Evolutionary conservation across 352 stramenopile species (phyloP), one percentile per base, ranked within the genome.

Genomic region (Globisporangium iwayamae): DNA sequence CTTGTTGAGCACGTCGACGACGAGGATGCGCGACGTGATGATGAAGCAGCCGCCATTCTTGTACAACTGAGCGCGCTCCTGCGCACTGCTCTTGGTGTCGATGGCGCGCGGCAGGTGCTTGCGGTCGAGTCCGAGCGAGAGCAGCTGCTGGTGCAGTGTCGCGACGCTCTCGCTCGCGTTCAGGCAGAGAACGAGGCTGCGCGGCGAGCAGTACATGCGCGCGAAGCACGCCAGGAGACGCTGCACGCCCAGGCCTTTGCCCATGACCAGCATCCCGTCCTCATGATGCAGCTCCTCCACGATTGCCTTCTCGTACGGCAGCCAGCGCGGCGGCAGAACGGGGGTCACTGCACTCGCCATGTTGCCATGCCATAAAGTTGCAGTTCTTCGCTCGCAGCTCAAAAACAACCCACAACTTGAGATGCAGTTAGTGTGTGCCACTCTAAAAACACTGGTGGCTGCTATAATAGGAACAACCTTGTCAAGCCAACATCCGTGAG

Each of bases 11-110:
- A 99, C 73, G 75, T 99, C 97, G 2, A 99, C 94, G 62, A 99
- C 97, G 8, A 99, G 80, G 64, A 99, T 98, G 13, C 97, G 87
- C 48, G 89, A 96, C 10, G 97, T 99, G 48, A 99, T 93, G 63
- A 98, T 79, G 63, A 96, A 96, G 38, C 97, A 92, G 14, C 93
- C 91, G 36, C 96, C 96, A 10, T 84, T 74, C 56, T 90, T 85
- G 82, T 99, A 99, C 60, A 99, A 71, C 14, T 87, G 76, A 51
- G 79, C 68, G 2, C 93, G 76, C 63, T 97, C 91, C 11, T 73
- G 69, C 14, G 81, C 70, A 47, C 74, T 87, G 62, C 78, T 95
- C 51, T 94, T 89, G 20, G 84, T 71, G 48, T 92, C 86, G 25
- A 96, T 74, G 3, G 25, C 45, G 14, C 30, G 75, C 16, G 96